Conservation (phyloP, 2,329 filamentous ascomycete genomes). For the Pseudogymnoascus sp. region DNA sequence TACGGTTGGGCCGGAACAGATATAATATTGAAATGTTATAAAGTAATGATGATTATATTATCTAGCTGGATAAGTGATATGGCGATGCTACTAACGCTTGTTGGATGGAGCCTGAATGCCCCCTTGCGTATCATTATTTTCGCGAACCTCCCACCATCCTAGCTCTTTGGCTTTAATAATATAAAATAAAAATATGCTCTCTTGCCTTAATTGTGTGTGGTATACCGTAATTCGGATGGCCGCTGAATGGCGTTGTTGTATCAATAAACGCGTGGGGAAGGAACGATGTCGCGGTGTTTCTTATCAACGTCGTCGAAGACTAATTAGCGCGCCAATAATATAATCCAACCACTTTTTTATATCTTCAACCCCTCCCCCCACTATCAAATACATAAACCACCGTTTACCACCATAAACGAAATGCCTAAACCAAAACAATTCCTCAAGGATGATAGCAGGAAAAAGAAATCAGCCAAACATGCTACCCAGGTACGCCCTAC, state of each 20-base stretch:
- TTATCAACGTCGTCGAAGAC: background rate
- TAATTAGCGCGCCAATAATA: conserved; percentile 4
- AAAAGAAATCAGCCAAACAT: conserved; percentile 32
- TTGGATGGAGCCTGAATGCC: background rate
- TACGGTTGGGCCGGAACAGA: too few species aligned
- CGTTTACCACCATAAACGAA: background rate
- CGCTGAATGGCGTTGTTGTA: background rate
- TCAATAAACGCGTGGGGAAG: background rate
- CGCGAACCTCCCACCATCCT: background rate
- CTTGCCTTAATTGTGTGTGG: background rate
- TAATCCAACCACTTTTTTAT: background rate
- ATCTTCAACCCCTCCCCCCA: background rate
- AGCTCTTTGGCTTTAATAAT: background rate
- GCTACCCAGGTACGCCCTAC: conserved; percentile 18
- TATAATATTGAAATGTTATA: background rate
- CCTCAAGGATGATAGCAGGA: conserved; percentile 25
- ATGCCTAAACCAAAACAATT: conserved; percentile 31
- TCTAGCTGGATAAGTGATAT: background rate
- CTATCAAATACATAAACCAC: background rate
- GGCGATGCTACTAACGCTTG: background rate
- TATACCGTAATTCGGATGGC: background rate
- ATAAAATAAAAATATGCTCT: background rate
- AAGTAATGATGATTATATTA: background rate
- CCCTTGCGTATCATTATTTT: background rate
- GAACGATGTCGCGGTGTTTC: background rate